These are phyloP conservation scores for Trichoderma afroharzianum DNA, from an alignment of 2,329 filamentous ascomycete genomes.

Conservation along the genomic window DNA sequence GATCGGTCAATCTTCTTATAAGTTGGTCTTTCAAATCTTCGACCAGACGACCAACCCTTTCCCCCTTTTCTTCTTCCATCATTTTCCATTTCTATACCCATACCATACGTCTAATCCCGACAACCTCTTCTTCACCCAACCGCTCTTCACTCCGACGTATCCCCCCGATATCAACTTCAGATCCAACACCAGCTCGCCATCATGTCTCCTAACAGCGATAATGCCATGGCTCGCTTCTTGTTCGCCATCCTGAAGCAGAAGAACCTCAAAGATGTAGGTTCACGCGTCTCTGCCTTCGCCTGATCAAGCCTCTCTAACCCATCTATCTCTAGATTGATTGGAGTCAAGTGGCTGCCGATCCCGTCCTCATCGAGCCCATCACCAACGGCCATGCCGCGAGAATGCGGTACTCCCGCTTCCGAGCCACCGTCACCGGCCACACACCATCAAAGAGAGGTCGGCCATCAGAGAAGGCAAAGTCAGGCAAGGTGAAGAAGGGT, in stretches of 20 bases:
- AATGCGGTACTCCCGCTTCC: constrained; percentile 57
- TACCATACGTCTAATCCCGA: neutral
- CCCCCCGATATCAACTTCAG: neutral
- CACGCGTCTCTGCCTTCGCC: neutral
- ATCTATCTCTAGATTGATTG: constrained; percentile 50
- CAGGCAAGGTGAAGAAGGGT: constrained; percentile 45
- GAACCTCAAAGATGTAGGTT: constrained; percentile 57
- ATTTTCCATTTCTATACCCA: neutral
- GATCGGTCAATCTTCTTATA: neutral
- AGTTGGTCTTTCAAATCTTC: neutral
- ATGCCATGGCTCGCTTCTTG: constrained; percentile 54
- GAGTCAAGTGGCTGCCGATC: constrained; percentile 54
- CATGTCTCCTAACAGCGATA: constrained; percentile 56
- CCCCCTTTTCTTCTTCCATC: neutral
- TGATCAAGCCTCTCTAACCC: constrained; percentile 18
- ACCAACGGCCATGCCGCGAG: constrained; percentile 59
- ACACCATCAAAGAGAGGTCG: constrained; percentile 48
- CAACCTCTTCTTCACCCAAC: neutral
- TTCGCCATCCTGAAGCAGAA: constrained; percentile 59
- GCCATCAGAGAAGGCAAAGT: constrained; percentile 39
- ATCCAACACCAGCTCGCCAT: constrained; percentile 18
- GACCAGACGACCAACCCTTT: neutral
- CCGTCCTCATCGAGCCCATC: constrained; percentile 51
- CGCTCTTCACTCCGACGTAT: neutral
- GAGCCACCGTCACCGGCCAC: constrained; percentile 43